These are phyloP conservation scores for Simplicillium aogashimaense DNA, from an alignment of 2,329 filamentous ascomycete genomes.

Conservation along the genomic window DNA sequence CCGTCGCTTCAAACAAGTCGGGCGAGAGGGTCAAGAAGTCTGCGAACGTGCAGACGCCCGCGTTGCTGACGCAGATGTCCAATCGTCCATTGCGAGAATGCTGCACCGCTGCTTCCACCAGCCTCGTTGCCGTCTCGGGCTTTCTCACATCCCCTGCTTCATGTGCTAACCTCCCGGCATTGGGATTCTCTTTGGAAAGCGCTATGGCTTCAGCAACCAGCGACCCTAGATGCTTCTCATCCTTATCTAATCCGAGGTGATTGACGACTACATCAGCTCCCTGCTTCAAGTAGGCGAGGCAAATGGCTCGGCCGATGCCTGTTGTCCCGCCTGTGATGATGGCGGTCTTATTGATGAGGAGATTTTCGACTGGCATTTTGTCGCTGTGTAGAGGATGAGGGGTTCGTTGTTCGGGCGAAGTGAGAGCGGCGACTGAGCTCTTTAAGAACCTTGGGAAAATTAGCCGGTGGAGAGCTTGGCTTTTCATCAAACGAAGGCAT, in stretches of 20 bases:
- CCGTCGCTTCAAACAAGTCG: conserved; percentile 60
- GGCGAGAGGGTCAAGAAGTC: conserved; percentile 70
- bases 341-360: conserved; percentile 67
- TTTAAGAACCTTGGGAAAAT: too few relatives aligned
- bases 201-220: conserved; percentile 40
- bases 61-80: conserved; percentile 80
- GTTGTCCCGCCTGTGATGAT: conserved; percentile 82
- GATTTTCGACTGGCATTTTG: conserved; percentile 33
- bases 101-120: conserved; percentile 58
- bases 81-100: conserved; percentile 46
- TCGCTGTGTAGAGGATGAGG: too few relatives aligned
- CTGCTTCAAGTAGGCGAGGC: conserved; percentile 66
- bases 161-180: conserved; percentile 49
- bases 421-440: too few relatives aligned
- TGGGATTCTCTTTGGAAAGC: conserved; percentile 32
- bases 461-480: too few relatives aligned
- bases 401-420: too few relatives aligned
- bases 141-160: conserved; percentile 70
- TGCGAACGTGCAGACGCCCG: conserved; percentile 79
- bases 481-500: too few relatives aligned
- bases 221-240: conserved; percentile 40
- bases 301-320: conserved; percentile 79
- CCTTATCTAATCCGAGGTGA: conserved; percentile 54
- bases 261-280: conserved; percentile 74
- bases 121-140: conserved; percentile 56